These are phyloP conservation scores for Fraxinus anomala DNA, from an alignment of 257 asterid species.

Conservation along the genomic window DNA sequence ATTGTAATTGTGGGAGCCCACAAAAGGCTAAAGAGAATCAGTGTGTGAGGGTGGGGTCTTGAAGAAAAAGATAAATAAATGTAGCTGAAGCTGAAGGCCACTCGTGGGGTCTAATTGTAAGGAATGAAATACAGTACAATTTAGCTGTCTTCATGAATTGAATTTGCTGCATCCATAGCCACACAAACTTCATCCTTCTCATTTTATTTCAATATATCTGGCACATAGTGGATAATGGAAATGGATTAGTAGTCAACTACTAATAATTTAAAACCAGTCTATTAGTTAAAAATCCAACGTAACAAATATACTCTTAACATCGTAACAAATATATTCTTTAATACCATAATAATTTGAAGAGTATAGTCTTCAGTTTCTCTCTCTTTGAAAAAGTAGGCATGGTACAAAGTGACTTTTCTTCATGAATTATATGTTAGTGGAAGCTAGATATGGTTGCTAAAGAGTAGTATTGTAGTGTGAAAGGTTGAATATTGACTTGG, in stretches of 20 bases:
- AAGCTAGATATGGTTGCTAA: background rate
- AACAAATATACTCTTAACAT: no score
- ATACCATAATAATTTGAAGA: no score
- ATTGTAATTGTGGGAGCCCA: constrained; percentile 42
- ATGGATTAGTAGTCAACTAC: background rate
- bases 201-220: background rate
- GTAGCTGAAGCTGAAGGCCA: constrained; percentile 44
- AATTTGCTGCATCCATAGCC: constrained; percentile 1
- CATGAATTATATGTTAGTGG: no score
- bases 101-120: constrained; percentile 62
- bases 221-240: constrained; percentile 25
- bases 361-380: no score
- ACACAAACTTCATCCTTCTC: background rate
- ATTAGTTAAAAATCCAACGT: no score
- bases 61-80: constrained; percentile 32
- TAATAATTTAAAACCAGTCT: background rate
- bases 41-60: constrained; percentile 47
- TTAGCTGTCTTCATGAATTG: constrained; percentile 30
- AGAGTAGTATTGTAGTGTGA: constrained; percentile 24
- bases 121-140: constrained; percentile 40
- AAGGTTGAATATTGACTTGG: constrained; percentile 7
- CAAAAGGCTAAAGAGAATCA: constrained; percentile 32
- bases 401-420: no score
- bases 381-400: no score
- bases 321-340: no score